Percentiles rank a stretch among this genome's conserved stretches.
Conservation (phyloP, 2,329 filamentous ascomycete species). For the Ramularia endophylla region DNA sequence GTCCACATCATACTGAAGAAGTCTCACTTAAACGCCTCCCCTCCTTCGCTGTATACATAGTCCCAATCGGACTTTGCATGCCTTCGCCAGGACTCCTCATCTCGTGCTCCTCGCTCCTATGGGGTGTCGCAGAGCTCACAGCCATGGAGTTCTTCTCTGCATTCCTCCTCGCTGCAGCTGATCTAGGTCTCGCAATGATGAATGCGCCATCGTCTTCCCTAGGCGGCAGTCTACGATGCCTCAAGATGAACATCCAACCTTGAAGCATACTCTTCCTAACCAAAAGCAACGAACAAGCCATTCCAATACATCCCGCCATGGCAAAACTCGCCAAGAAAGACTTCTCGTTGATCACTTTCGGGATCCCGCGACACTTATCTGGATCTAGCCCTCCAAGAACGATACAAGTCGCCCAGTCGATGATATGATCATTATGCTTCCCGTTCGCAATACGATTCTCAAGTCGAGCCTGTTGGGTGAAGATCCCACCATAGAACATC, state of each 20-base stretch:
- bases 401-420: conserved; percentile 63
- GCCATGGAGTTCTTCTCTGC: too few species aligned
- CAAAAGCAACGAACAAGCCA: conserved; percentile 71
- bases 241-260: conserved; percentile 62
- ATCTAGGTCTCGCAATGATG: too few species aligned
- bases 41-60: too few species aligned
- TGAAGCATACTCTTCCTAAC: conserved; percentile 69
- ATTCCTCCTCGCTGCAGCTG: too few species aligned
- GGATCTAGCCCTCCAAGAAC: conserved; percentile 52
- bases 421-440: conserved; percentile 42
- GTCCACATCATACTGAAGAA: too few species aligned
- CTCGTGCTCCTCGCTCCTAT: too few species aligned
- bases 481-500: conserved; percentile 75
- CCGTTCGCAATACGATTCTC: conserved; percentile 47
- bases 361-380: conserved; percentile 53
- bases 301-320: conserved; percentile 68
- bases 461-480: conserved; percentile 64
- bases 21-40: too few species aligned
- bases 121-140: too few species aligned
- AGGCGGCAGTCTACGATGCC: conserved; percentile 8
- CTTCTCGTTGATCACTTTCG: conserved; percentile 56
- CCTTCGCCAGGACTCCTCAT: too few species aligned
- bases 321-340: conserved; percentile 68
- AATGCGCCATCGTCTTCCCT: conserved; percentile 3
- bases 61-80: too few species aligned